Evolutionary conservation across 345 rosid genomes (phyloP), one percentile per base, ranked within the genome.

Genomic region (Carallia brachiata): DNA sequence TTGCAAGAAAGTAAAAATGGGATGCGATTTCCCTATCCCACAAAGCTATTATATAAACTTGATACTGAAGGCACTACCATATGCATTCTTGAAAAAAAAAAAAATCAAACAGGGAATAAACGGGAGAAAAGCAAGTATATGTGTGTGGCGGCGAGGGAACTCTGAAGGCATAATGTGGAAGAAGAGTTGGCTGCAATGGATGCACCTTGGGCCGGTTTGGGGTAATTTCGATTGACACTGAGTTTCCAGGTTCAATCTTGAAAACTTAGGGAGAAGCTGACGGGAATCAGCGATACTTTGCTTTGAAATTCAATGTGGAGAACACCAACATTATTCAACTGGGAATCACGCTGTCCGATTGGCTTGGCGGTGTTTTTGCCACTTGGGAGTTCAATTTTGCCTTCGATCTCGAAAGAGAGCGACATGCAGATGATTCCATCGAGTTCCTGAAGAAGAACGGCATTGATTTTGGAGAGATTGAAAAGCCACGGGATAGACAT

Each of bases 391-490:
- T 56, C 34, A 56, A 56, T 13, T 56, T 56, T 13, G 31, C 28
- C 28, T 56, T 56, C 31, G 60, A 56, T 56, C 15, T 27, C n/a
- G 16, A 27, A 30, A 30, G 27, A 32, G 60, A 56, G 23, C 34
- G 53, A 50, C 53, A 12, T 52, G 27, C 8, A 5, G 2, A 5
- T 0, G 34, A 73, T 6, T 67, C 71, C 8, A 17, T 52, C 4
- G 13, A 50, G 27, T 66, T 73, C 37, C 13, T 73, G 18, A 12
- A n/a, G 12, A 1, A 4, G 1, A 17, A 30, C 62, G 77, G 71
- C 1, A n/a, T 66, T 13, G 61, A 67, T 40, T 61, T 61, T 23
- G 23, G 67, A 8, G 6, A 18, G 34, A 7, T 8, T 66, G n/a
- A 52, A 6, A 13, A 52, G 3, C 6, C 7, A 66, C n/a, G 65